Evolutionary conservation across 2,329 filamentous ascomycete species (phyloP), one percentile per base, ranked within the genome.

Genomic region (Emericellopsis cladophorae): DNA sequence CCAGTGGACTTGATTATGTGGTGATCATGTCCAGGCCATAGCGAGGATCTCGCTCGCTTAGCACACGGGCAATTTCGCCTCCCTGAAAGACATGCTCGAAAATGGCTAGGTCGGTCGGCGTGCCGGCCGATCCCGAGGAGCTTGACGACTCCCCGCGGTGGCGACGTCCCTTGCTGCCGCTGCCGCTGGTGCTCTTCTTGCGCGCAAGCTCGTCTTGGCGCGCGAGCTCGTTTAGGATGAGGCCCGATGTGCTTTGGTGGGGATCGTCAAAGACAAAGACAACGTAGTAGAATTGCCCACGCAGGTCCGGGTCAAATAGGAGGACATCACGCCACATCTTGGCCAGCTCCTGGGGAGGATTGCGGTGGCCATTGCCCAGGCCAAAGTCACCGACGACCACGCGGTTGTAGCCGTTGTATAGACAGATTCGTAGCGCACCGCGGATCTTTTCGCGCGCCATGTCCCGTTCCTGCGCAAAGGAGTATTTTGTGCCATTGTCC

Each of bases 381-480:
- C 78, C 78, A 52, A 81, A 83, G 48, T 77, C 77, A 18, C 75
- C 76, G 43, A 81, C 71, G 39, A 77, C 73, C 18, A 82, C 64
- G 44, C 69, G 67, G 33, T 65, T 60, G 51, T 78, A 75, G 43
- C 66, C 64, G 49, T 76, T 69, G 51, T 70, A 74, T 15, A 73
- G 73, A 46, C 81, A 84, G 46, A 87, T 84, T 37, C 78, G 72
- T 15, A 88, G 70, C 3, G 81, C 78, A 2, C 76, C 74, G 18
- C 77, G 74, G 57, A 88, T 79, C 60, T 87, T 86, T 51, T 82
- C 78, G 51, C 70, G 72, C 61, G 85, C 82, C 55, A 86, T 68
- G 48, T 83, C 76, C 45, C 74, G 74, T 59, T 88, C 84, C 50
- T 79, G 69, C 4, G 68, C 66, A 57, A 89, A 88, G 0, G 80